phyloP scores from a whole-genome alignment of 495 filamentous ascomycete species.

The Xylaria telfairii region DNA sequence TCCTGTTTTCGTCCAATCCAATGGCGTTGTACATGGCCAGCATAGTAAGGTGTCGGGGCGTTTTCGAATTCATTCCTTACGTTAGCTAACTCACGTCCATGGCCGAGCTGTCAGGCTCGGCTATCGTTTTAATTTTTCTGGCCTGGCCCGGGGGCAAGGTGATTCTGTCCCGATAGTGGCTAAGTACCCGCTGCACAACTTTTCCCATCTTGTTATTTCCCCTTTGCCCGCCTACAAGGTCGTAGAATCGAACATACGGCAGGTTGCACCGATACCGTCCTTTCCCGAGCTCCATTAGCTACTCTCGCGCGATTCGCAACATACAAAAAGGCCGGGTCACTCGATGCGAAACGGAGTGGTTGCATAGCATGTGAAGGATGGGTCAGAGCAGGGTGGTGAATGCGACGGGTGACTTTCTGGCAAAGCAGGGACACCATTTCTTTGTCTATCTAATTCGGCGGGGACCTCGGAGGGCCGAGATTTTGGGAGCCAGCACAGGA shows the following conservation, averaged over 20 bases:
- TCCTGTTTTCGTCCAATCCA: slow-evolving; percentile 45
- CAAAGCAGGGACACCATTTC: slow-evolving; percentile 25
- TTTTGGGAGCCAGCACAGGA: slow-evolving; percentile 40
- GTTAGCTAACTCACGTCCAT: slow-evolving; percentile 27
- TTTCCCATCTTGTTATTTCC: not conserved
- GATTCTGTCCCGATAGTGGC: not conserved
- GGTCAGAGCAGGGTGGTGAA: slow-evolving; percentile 20
- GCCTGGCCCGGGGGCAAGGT: not conserved
- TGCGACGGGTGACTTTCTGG: slow-evolving; percentile 29
- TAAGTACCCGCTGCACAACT: not conserved
- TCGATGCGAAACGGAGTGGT: not conserved
- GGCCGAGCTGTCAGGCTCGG: slow-evolving; percentile 36
- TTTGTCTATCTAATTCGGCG: slow-evolving; percentile 35
- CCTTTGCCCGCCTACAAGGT: not conserved
- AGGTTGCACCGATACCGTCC: slow-evolving; percentile 1
- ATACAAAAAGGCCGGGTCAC: not conserved
- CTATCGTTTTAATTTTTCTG: slow-evolving; percentile 35
- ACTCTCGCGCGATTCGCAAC: not conserved
- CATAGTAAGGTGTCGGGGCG: slow-evolving; percentile 61
- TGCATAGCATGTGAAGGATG: not conserved
- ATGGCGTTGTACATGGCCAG: slow-evolving; percentile 46
- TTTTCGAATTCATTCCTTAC: slow-evolving; percentile 47
- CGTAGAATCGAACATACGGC: not conserved
- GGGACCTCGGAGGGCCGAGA: slow-evolving; percentile 26
- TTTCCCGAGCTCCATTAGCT: not conserved